These are phyloP conservation scores for Mortierella sp. DNA, from an alignment of 371 early-diverging fungal species.

Conservation along the genomic window DNA sequence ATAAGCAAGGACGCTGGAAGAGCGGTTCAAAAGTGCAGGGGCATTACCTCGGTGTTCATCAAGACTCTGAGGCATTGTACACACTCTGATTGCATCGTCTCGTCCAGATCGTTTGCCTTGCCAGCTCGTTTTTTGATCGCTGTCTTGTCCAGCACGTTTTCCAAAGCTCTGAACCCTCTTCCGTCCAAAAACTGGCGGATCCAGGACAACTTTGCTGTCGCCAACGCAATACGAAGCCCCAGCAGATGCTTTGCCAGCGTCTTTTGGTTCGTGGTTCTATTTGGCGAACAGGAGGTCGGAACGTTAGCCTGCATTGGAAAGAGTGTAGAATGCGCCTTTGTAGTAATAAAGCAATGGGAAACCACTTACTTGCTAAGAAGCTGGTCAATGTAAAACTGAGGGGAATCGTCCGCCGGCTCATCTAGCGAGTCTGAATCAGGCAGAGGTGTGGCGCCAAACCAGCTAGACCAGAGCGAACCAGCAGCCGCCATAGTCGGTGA, in stretches of 20 bases:
- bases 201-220: slow-evolving; percentile 69
- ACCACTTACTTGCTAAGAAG: slow-evolving; percentile 49
- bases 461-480: slow-evolving; percentile 48
- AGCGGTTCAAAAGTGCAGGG: not conserved
- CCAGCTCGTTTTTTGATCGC: slow-evolving; percentile 60
- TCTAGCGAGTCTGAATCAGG: slow-evolving; percentile 30
- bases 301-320: not conserved
- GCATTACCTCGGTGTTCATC: slow-evolving; percentile 72
- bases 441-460: slow-evolving; percentile 38
- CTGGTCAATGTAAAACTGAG: slow-evolving; percentile 57
- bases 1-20: too few species aligned
- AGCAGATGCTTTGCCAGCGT: slow-evolving; percentile 65
- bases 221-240: slow-evolving; percentile 63
- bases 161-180: slow-evolving; percentile 63
- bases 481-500: slow-evolving; percentile 50
- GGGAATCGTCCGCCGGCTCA: slow-evolving; percentile 35
- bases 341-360: not conserved
- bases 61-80: slow-evolving; percentile 70
- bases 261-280: slow-evolving; percentile 48
- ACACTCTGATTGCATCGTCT: slow-evolving; percentile 67
- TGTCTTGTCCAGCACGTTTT: slow-evolving; percentile 66
- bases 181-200: slow-evolving; percentile 71
- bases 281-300: not conserved
- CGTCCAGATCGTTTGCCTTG: slow-evolving; percentile 59
- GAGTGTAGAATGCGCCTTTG: too few species aligned